Evolutionary conservation across 768 basidiomycete species (phyloP).

Genomic region (Porphyrellus cyaneotinctus): DNA sequence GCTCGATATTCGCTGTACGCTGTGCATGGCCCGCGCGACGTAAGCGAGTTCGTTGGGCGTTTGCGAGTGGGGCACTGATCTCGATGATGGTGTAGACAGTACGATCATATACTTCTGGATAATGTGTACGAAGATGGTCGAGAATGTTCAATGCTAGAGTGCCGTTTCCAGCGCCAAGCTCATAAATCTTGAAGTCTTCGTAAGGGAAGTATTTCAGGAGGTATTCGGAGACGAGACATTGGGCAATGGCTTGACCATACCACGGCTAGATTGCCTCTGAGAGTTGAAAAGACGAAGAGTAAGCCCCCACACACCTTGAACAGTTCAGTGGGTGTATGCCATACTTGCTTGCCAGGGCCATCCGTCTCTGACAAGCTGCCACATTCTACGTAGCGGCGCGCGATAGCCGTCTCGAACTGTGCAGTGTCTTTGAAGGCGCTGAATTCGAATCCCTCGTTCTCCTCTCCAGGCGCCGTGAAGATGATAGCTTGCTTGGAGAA

Average conservation of each 20-base stretch:
- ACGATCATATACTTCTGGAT: constrained; percentile 91
- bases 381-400: constrained; percentile 68
- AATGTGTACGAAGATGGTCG: constrained; percentile 65
- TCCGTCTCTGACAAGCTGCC: constrained; percentile 52
- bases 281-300: background rate
- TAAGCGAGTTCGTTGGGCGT: constrained; percentile 67
- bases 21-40: constrained; percentile 33
- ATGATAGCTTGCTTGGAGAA: constrained; percentile 92
- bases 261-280: constrained; percentile 60
- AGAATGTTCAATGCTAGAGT: constrained; percentile 89
- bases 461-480: constrained; percentile 56
- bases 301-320: constrained; percentile 66
- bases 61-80: constrained; percentile 77
- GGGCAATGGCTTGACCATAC: constrained; percentile 88
- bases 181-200: constrained; percentile 93
- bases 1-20: constrained; percentile 56
- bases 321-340: constrained; percentile 98
- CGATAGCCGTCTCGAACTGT: constrained; percentile 82
- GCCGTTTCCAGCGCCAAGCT: constrained; percentile 97
- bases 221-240: constrained; percentile 88
- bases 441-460: constrained; percentile 62
- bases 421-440: constrained; percentile 55
- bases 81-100: constrained; percentile 94
- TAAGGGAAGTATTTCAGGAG: constrained; percentile 94
- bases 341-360: constrained; percentile 84